Conservation (phyloP, 2,329 filamentous ascomycete genomes). For the Capronia americana region DNA sequence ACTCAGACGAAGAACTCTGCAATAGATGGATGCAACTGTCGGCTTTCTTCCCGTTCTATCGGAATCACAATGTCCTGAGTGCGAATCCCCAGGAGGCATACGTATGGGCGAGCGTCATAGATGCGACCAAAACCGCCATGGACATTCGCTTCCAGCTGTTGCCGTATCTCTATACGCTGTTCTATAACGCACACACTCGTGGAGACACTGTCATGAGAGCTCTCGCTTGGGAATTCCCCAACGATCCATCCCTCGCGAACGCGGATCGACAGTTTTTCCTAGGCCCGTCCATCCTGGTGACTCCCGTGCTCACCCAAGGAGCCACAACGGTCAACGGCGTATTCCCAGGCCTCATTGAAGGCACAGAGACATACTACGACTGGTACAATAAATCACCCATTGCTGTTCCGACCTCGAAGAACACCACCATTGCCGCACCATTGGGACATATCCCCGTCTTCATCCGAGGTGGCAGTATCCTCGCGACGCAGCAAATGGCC, state of each 20-base stretch:
- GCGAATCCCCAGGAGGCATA: slow-evolving; percentile 74
- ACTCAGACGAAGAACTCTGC: slow-evolving; percentile 73
- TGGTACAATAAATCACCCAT: slow-evolving; percentile 74
- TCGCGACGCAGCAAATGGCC: slow-evolving; percentile 72
- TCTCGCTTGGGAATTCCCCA: slow-evolving; percentile 73
- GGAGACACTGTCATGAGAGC: slow-evolving; percentile 76
- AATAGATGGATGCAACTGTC: slow-evolving; percentile 75
- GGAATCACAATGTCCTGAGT: slow-evolving; percentile 73
- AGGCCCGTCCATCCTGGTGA: slow-evolving; percentile 69
- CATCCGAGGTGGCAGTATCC: slow-evolving; percentile 69
- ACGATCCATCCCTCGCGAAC: slow-evolving; percentile 70
- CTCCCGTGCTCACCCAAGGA: slow-evolving; percentile 68
- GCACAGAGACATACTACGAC: slow-evolving; percentile 72
- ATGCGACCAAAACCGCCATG: slow-evolving; percentile 71
- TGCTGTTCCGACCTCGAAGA: slow-evolving; percentile 55
- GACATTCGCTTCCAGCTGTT: slow-evolving; percentile 72
- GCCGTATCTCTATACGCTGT: slow-evolving; percentile 77
- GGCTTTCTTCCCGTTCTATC: slow-evolving; percentile 79
- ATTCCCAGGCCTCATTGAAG: slow-evolving; percentile 67
- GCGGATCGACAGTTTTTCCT: slow-evolving; percentile 76
- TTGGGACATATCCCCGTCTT: slow-evolving; percentile 74
- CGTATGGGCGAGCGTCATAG: slow-evolving; percentile 69
- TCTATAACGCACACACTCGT: slow-evolving; percentile 68
- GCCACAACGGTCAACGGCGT: slow-evolving; percentile 68
- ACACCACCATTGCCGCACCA: slow-evolving; percentile 66